phyloP scores from a whole-genome alignment of 805 yeast species.

The Sugiyamaella floridensis region DNA sequence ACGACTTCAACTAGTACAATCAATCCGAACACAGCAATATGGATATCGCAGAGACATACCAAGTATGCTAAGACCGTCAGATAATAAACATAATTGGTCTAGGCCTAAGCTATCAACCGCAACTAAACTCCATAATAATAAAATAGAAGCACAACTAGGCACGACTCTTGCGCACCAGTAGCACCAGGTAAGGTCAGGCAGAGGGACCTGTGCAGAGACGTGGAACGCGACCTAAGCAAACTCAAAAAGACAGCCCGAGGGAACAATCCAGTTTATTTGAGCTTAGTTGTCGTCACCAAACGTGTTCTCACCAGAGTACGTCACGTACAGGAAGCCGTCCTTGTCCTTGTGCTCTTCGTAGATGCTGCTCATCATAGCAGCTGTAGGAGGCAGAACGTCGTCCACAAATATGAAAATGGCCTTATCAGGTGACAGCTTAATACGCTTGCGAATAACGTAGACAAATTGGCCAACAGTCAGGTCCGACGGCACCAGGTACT shows the following conservation, averaged over 20 bases:
- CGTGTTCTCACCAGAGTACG: constrained; percentile 96
- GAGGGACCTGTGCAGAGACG: too few species aligned
- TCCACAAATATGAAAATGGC: constrained; percentile 96
- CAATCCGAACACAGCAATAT: too few species aligned
- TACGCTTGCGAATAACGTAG: constrained; percentile 93
- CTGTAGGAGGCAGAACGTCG: constrained; percentile 96
- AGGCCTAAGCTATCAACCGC: not conserved
- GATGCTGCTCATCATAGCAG: constrained; percentile 89
- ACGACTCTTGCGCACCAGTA: too few species aligned
- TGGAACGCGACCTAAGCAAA: too few species aligned
- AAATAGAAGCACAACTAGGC: not conserved
- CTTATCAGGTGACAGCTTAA: constrained; percentile 92
- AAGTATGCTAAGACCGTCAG: not conserved
- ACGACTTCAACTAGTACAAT: too few species aligned
- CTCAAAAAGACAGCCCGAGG: too few species aligned
- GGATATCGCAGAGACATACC: too few species aligned
- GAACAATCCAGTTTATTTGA: not conserved
- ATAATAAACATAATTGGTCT: not conserved
- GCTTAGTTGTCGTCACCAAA: constrained; percentile 50
- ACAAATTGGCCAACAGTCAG: constrained; percentile 97
- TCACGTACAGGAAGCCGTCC: constrained; percentile 92
- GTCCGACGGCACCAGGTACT: constrained; percentile 93
- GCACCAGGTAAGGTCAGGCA: too few species aligned
- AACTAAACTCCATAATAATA: not conserved
- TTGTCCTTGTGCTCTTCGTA: constrained; percentile 97